Percentiles rank a stretch among this genome's conserved stretches.
Evolutionary conservation across 805 yeast species (phyloP).

Genomic region (Lachancea kluyveri): DNA sequence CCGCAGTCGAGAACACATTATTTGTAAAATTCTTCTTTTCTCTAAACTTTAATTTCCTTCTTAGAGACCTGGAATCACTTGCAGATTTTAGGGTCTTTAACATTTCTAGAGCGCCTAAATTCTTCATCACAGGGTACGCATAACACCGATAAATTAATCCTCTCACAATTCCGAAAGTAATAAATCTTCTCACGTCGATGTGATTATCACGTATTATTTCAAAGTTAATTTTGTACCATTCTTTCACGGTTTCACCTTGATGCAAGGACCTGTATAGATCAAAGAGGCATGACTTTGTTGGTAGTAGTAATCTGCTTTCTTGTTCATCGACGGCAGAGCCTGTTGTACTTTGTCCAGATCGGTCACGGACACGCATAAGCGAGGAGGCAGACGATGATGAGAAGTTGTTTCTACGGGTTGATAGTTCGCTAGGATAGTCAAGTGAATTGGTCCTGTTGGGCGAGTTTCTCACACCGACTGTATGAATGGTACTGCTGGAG

Average conservation of each 20-base stretch:
- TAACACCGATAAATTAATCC: slow-evolving; percentile 78
- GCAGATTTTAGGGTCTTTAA: slow-evolving; percentile 9
- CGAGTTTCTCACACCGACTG: slow-evolving; percentile 1
- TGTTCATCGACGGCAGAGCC: too few species aligned
- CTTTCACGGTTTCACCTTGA: slow-evolving; percentile 69
- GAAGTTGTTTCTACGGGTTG: slow-evolving; percentile 1
- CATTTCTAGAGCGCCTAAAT: slow-evolving; percentile 12
- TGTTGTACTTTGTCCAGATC: too few species aligned
- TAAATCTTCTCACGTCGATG: slow-evolving; percentile 77
- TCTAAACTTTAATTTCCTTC: slow-evolving; percentile 6
- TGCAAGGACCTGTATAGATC: slow-evolving; percentile 69
- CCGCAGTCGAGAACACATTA: slow-evolving; percentile 28
- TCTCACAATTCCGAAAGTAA: slow-evolving; percentile 79
- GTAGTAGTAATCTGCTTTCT: slow-evolving; percentile 32
- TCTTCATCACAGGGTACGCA: slow-evolving; percentile 58
- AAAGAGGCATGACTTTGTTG: slow-evolving; percentile 62
- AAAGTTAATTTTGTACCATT: slow-evolving; percentile 73
- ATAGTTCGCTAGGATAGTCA: slow-evolving; percentile 3
- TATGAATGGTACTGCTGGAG: slow-evolving; percentile 1
- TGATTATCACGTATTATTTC: slow-evolving; percentile 41
- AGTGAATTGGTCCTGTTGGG: slow-evolving; percentile 1
- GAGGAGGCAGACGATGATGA: slow-evolving; percentile 7
- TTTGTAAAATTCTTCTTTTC: slow-evolving; percentile 8
- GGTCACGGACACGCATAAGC: slow-evolving; percentile 2
- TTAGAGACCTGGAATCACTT: slow-evolving; percentile 13